Evolutionary conservation across 192 early-diverging fungal species (phyloP), one percentile per base, ranked within the genome.

Genomic region (Entophlyctis luteolus): DNA sequence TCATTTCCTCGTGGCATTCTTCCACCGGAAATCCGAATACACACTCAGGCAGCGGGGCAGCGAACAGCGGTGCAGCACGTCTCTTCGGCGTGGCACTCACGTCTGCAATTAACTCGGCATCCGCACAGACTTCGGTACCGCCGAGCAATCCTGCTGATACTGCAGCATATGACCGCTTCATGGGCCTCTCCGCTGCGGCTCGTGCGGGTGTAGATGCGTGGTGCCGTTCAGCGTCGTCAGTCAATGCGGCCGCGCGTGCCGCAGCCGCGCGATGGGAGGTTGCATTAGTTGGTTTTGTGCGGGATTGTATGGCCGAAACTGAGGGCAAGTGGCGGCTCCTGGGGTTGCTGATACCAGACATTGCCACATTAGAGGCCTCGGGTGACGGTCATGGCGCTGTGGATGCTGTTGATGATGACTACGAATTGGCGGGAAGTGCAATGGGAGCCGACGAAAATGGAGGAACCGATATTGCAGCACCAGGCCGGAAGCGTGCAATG

Each of bases 231-330:
- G 39, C 39, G 39, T 42, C 39, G 39, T 42, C n/a, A 68, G 20
- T 29, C 42, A 28, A 45, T 25, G 33, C 50, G 77, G 31, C 55
- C 81, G 10, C 77, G 75, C 47, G 82, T 76, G n/a, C n/a, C n/a
- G n/a, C n/a, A n/a, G n/a, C n/a, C n/a, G n/a, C n/a, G n/a, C n/a
- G n/a, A 0, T 84, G 82, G 82, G 69, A 78, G 35, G 68, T 81
- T 54, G 82, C 77, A 2, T 62, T 84, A n/a, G 62, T 79, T 27
- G 78, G 82, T 22, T 65, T 77, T 27, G 33, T 84, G 8, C 53
- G 72, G 18, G 80, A 81, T 63, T 69, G 70, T 48, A 57, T 62
- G 23, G 22, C 23, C 3, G 55, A 58, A 31, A 38, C 29, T 34
- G 48, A 37, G 8, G 33, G 65, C 23, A 77, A 78, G 45, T 81